These are phyloP conservation scores for Sphagnum contortum DNA, from an alignment of 225 moss, liverwort and hornwort genomes.

Conservation along the genomic window DNA sequence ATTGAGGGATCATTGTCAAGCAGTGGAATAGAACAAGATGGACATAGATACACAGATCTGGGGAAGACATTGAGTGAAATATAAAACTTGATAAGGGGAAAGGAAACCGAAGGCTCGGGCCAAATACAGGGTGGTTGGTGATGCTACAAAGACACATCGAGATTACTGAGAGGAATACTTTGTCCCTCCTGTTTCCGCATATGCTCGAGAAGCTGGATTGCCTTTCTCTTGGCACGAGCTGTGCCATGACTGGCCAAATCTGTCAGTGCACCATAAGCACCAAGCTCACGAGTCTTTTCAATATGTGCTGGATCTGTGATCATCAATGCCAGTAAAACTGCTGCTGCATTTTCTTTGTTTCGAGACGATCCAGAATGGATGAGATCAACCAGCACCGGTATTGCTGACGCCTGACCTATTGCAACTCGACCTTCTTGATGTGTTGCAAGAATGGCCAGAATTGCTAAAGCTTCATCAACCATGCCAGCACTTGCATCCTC, in stretches of 20 bases:
- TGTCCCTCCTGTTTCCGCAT: slow-evolving; percentile 16
- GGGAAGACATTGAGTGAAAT: no score
- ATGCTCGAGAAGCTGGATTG: slow-evolving; percentile 17
- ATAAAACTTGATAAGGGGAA: no score
- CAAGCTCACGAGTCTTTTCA: slow-evolving; percentile 7
- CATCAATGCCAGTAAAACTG: slow-evolving; percentile 16
- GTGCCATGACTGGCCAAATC: slow-evolving; percentile 16
- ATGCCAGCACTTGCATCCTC: slow-evolving; percentile 38
- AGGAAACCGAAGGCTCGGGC: no score
- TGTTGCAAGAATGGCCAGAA: slow-evolving; percentile 45
- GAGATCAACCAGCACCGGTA: slow-evolving; percentile 42
- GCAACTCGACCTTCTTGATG: slow-evolving; percentile 51
- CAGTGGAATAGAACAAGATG: no score
- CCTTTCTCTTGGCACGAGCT: slow-evolving; percentile 24
- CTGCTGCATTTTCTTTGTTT: slow-evolving; percentile 47
- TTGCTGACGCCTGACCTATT: slow-evolving; percentile 37
- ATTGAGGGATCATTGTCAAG: no score
- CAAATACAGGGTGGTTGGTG: no score
- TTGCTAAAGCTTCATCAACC: slow-evolving; percentile 65
- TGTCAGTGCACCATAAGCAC: slow-evolving; percentile 12
- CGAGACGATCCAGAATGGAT: slow-evolving; percentile 40
- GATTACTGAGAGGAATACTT: not conserved
- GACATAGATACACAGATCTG: no score
- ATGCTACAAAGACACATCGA: slow-evolving; percentile 9
- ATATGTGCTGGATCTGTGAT: slow-evolving; percentile 8